These are phyloP conservation scores for Spizellomyces punctatus DNA, from an alignment of 192 early-diverging fungal species.

Conservation along the genomic window DNA sequence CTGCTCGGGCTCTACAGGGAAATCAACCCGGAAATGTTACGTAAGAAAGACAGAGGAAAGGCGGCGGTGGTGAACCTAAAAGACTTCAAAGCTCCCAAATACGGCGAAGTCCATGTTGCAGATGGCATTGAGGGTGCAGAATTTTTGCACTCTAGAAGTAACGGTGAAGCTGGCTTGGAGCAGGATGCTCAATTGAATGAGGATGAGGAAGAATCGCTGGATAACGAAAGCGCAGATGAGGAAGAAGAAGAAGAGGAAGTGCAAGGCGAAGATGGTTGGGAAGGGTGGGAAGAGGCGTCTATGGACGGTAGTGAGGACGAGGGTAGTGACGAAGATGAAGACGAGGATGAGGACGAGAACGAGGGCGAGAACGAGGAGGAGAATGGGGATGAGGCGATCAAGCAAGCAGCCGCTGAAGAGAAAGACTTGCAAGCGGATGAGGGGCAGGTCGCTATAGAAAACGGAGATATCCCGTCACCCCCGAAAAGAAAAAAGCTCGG, in stretches of 20 bases:
- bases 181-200: conserved; percentile 22
- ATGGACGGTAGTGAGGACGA: conserved; percentile 25
- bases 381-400: conserved; percentile 47
- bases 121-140: conserved; percentile 84
- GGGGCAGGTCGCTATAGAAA: conserved; percentile 34
- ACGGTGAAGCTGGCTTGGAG: conserved; percentile 41
- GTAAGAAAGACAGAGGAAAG: conserved; percentile 92
- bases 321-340: conserved; percentile 33
- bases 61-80: conserved; percentile 74
- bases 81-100: conserved; percentile 61
- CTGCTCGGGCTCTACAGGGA: conserved; percentile 93
- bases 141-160: conserved; percentile 2
- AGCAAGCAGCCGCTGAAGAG: conserved; percentile 12
- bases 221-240: conserved; percentile 24
- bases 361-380: conserved; percentile 49
- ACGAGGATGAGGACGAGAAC: conserved; percentile 30
- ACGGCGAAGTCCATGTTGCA: conserved; percentile 70
- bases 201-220: conserved; percentile 33
- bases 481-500: conserved; percentile 41
- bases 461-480: conserved; percentile 8
- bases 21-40: conserved; percentile 91
- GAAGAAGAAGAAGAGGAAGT: conserved; percentile 23
- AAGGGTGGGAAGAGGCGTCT: conserved; percentile 44
- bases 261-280: conserved; percentile 37
- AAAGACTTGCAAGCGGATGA: conserved; percentile 18